phyloP scores from a whole-genome alignment of 331 rosid genomes.

The Quercus phellos region DNA sequence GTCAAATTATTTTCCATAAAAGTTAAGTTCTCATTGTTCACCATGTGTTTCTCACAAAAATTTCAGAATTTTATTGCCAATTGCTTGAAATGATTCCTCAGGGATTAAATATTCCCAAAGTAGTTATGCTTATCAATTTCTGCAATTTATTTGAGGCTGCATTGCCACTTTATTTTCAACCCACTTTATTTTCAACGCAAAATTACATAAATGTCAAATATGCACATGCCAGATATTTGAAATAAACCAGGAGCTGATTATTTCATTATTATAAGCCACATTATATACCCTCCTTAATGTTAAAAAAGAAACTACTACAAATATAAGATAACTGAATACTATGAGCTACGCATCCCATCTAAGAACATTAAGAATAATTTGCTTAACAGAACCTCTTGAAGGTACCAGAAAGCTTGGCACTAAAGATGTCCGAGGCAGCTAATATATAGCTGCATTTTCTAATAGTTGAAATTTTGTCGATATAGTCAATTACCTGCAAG shows the following conservation, averaged over 20 bases:
- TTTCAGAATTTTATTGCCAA: too few species aligned
- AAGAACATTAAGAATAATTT: not conserved
- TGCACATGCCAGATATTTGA: too few species aligned
- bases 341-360: not conserved
- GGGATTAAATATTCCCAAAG: not conserved
- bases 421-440: conserved; percentile 76
- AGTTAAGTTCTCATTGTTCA: not conserved
- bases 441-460: conserved; percentile 73
- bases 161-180: not conserved
- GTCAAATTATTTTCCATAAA: not conserved
- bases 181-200: not conserved
- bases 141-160: not conserved
- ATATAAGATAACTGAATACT: not conserved
- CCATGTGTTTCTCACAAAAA: not conserved
- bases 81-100: too few species aligned
- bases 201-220: not conserved
- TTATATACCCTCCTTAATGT: not conserved
- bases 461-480: conserved; percentile 63
- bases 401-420: conserved; percentile 87
- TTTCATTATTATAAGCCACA: not conserved
- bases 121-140: not conserved
- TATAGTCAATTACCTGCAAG: conserved; percentile 68
- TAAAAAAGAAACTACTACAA: too few species aligned
- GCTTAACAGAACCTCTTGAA: conserved; percentile 58
- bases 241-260: not conserved